Base-by-base conservation (phyloP, 345 rosid species). In the Alliaria petiolata region DNA sequence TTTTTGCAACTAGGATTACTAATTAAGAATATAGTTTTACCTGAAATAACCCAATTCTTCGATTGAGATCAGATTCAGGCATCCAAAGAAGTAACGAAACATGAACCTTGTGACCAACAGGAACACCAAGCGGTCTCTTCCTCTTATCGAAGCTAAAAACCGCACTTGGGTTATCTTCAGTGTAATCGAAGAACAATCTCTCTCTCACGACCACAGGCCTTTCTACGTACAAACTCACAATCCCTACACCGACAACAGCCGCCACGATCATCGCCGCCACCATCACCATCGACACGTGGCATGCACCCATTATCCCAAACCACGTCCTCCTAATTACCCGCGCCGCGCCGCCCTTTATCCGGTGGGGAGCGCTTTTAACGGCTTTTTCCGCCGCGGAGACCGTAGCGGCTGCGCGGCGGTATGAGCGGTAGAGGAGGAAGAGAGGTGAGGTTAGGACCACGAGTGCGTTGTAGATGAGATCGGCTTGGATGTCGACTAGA, bases 61-160 rank as follows among this genome's bases (percentile, higher is more conserved):
- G 62, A 67, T 89, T 93, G 70, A 81, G 76, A 63, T 89, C 85
- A 57, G 96, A 93, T 50, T 91, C 97, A 20, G 97, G 97, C 89
- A 91, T 72, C 81, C 86, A 71, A 59, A 93, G 79, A 14, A 50
- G 25, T 78, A 93, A 35, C 22, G 82, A 83, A 30, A 86, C 86
- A 61, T 83, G 77, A 62, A 82, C 75, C 0, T 75, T 80, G 60
- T 89, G 99, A 0, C 93, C 95, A 49, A 76, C 62, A 8, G 97
- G 97, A 51, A 89, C 67, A 58, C 72, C 72, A 25, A 43, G 57
- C 0, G 64, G 72, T 42, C 22, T 58, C 76, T 30, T 78, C 42
- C 30, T 72, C 76, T 61, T 52, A 4, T 43, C 54, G 22, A 40
- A 61, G 25, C 72, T 47, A 56, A 89, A 69, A 28, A 78, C 69